Conservation (phyloP, 202 grass and related monocot genomes). For the Zoysia matrella region DNA sequence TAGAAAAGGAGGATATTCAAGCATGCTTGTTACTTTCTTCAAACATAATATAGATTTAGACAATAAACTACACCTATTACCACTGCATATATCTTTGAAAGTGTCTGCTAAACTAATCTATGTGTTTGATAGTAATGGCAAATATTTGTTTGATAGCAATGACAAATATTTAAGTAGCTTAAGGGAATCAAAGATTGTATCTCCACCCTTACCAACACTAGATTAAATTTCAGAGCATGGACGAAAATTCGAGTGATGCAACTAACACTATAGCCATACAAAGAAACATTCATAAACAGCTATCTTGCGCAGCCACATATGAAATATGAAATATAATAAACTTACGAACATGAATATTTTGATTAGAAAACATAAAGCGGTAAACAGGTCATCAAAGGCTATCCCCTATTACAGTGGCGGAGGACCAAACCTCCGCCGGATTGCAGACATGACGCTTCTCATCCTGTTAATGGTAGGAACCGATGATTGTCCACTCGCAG, state of each 20-base stretch:
- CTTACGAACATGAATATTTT: too few relatives aligned
- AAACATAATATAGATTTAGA: constrained; percentile 5
- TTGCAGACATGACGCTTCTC: constrained; percentile 62
- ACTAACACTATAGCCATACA: constrained; percentile 20
- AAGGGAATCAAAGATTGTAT: neutral
- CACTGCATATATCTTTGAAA: neutral
- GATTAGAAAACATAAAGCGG: too few relatives aligned
- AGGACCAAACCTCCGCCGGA: constrained; percentile 65
- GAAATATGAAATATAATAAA: neutral
- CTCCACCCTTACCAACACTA: neutral
- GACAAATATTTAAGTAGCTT: neutral
- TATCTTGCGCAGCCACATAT: constrained; percentile 13
- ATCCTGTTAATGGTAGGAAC: constrained; percentile 57
- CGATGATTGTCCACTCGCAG: constrained; percentile 38
- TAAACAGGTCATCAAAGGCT: neutral
- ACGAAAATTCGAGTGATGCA: constrained; percentile 5
- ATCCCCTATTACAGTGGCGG: constrained; percentile 46
- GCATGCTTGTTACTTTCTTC: neutral
- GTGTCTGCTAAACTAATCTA: neutral
- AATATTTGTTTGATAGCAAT: neutral
- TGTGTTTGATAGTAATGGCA: too few relatives aligned
- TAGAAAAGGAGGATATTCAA: neutral
- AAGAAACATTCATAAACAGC: constrained; percentile 32
- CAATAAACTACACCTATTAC: neutral
- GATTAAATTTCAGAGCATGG: constrained; percentile 3